These are phyloP conservation scores for Stereum hirsutum DNA, from an alignment of 1,284 basidiomycete species.

Conservation along the genomic window DNA sequence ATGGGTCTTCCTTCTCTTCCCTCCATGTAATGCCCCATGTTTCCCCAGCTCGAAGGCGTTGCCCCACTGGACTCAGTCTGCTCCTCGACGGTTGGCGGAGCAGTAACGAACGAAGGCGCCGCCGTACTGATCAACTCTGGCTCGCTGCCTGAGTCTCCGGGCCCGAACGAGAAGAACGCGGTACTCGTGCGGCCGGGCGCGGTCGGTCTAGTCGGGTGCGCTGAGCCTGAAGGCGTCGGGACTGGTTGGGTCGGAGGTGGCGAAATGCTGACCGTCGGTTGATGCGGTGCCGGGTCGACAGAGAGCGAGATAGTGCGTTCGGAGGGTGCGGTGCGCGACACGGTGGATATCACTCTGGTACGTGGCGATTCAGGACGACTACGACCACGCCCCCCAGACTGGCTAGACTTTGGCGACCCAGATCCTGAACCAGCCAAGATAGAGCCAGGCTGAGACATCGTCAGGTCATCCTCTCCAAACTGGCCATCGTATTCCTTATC, in stretches of 20 bases:
- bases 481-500: neutral
- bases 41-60: slow-evolving; percentile 29
- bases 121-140: slow-evolving; percentile 61
- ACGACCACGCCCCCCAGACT: no score
- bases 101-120: slow-evolving; percentile 55
- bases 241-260: slow-evolving; percentile 1
- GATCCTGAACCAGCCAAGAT: no score
- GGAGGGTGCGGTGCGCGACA: slow-evolving; percentile 15
- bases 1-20: slow-evolving; percentile 5
- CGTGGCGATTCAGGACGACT: slow-evolving; percentile 9
- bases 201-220: no score
- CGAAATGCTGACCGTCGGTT: neutral
- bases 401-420: no score
- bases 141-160: slow-evolving; percentile 25
- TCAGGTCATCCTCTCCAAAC: no score
- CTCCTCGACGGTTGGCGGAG: slow-evolving; percentile 44
- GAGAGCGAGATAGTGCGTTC: slow-evolving; percentile 11
- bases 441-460: no score
- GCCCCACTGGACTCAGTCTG: slow-evolving; percentile 27
- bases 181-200: slow-evolving; percentile 1
- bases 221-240: neutral
- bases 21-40: slow-evolving; percentile 18
- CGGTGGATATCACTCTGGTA: slow-evolving; percentile 15
- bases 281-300: neutral
- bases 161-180: slow-evolving; percentile 2